phyloP scores from a whole-genome alignment of 495 filamentous ascomycete genomes.

The Penicillium chermesinum region DNA sequence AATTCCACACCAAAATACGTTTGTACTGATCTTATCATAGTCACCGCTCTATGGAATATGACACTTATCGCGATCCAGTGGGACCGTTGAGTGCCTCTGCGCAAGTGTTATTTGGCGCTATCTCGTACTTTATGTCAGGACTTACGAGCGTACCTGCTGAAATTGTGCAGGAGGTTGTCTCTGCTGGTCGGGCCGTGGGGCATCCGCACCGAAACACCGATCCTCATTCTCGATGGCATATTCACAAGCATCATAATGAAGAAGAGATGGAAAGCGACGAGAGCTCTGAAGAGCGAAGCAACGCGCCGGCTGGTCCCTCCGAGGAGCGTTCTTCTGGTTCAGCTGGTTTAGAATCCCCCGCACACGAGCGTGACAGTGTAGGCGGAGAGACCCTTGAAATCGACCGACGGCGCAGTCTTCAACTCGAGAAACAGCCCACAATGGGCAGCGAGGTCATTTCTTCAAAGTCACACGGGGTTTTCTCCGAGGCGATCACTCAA shows the following conservation, averaged over 20 bases:
- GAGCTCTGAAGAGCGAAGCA: not conserved
- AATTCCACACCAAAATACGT: not conserved
- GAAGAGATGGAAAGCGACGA: slow-evolving; percentile 4
- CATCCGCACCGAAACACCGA: slow-evolving; percentile 47
- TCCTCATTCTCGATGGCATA: slow-evolving; percentile 9
- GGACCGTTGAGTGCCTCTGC: slow-evolving; percentile 70
- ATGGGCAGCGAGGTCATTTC: slow-evolving; percentile 10
- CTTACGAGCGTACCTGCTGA: slow-evolving; percentile 76
- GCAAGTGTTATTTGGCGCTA: slow-evolving; percentile 68
- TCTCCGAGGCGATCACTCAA: slow-evolving; percentile 32
- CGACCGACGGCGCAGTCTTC: slow-evolving; percentile 8
- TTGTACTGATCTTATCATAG: slow-evolving; percentile 28
- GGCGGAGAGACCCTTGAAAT: not conserved
- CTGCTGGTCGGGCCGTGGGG: slow-evolving; percentile 50
- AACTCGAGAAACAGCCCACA: slow-evolving; percentile 8
- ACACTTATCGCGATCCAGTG: slow-evolving; percentile 65
- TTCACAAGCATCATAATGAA: not conserved
- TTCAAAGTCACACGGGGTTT: slow-evolving; percentile 2
- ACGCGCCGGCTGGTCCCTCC: not conserved
- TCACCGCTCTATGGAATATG: slow-evolving; percentile 63
- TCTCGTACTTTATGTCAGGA: slow-evolving; percentile 71
- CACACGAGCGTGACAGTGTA: no score
- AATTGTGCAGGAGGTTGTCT: slow-evolving; percentile 56
- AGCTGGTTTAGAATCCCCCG: not conserved
- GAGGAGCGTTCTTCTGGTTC: not conserved